Conservation (phyloP, 1,284 basidiomycete species). For the Rhodotorula sp. region DNA sequence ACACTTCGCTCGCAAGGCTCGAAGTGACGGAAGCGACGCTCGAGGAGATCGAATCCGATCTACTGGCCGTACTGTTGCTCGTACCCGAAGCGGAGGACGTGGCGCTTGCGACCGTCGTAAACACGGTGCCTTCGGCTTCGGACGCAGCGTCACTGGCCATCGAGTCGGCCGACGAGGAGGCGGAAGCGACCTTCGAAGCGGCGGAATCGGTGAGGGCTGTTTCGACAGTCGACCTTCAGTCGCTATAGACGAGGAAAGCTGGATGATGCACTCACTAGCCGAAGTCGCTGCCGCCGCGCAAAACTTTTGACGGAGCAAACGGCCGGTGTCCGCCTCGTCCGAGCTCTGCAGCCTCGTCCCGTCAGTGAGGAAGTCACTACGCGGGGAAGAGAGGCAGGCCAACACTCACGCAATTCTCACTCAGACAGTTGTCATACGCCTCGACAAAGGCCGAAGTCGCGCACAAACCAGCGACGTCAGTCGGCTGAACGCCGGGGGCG, state of each 20-base stretch:
- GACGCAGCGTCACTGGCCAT: neutral
- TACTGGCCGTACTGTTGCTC: neutral
- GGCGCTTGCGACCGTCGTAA: neutral
- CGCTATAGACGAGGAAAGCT: slow-evolving; percentile 10
- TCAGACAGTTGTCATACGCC: slow-evolving; percentile 19
- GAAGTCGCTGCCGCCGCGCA: slow-evolving; percentile 66
- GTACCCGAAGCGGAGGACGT: neutral
- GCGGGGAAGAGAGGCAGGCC: fast-evolving
- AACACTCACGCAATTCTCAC: slow-evolving; percentile 13
- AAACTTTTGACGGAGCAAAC: slow-evolving; percentile 68
- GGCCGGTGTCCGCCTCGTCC: slow-evolving; percentile 54
- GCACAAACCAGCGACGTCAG: slow-evolving; percentile 14
- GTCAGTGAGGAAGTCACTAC: neutral
- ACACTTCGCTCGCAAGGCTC: neutral
- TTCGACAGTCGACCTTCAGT: neutral
- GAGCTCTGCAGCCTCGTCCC: neutral
- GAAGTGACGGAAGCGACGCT: neutral
- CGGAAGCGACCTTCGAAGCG: neutral
- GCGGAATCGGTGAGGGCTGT: slow-evolving; percentile 3
- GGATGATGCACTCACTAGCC: slow-evolving; percentile 14
- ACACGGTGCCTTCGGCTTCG: neutral
- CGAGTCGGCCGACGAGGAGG: neutral
- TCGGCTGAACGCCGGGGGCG: slow-evolving; percentile 8
- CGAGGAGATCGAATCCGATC: neutral
- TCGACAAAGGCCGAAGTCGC: neutral